Conservation (phyloP, 2,329 filamentous ascomycete genomes). For the Talaromyces sp. region DNA sequence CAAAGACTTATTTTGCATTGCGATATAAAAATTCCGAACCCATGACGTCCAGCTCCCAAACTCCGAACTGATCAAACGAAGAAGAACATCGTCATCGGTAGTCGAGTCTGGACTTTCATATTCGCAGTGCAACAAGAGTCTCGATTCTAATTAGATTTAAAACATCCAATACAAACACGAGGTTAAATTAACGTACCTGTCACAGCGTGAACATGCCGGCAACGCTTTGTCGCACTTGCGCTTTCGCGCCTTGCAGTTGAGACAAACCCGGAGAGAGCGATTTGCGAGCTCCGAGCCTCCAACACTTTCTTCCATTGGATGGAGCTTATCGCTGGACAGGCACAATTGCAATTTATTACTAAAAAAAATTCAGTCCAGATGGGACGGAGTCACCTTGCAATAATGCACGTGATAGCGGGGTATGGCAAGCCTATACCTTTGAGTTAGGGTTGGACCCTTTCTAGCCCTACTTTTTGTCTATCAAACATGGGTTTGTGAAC, state of each 20-base stretch:
- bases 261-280: neutral
- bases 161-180: neutral
- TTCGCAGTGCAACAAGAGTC: neutral
- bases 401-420: neutral
- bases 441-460: neutral
- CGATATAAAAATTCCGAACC: neutral
- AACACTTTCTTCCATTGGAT: neutral
- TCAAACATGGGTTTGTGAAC: neutral
- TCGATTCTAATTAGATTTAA: neutral
- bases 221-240: slow-evolving; percentile 3
- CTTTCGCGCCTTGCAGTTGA: neutral
- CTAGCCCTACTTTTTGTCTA: neutral
- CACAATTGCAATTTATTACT: too few relatives aligned
- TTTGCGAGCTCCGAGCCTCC: neutral
- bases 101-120: neutral
- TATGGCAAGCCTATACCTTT: neutral
- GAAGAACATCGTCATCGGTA: neutral
- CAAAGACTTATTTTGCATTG: neutral
- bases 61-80: neutral
- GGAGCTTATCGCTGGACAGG: too few relatives aligned
- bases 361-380: too few relatives aligned
- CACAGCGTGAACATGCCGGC: slow-evolving; percentile 1
- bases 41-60: neutral
- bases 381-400: too few relatives aligned
- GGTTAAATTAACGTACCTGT: neutral